These are phyloP conservation scores for Ceratorhiza oryzae-sativae DNA, from an alignment of 1,284 basidiomycete genomes.

Conservation along the genomic window DNA sequence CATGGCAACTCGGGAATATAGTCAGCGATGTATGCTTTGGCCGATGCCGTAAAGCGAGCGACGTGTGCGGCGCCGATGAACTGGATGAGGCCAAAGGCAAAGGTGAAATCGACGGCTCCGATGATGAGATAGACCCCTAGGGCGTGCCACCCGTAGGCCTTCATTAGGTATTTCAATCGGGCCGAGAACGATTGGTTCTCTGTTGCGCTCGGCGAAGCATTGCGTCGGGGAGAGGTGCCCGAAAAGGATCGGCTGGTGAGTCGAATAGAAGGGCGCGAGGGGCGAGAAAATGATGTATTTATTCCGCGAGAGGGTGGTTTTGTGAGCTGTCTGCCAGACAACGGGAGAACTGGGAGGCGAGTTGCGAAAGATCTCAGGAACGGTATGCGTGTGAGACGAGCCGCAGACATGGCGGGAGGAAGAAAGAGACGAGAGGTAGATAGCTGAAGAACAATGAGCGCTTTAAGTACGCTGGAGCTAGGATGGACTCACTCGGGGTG, in stretches of 20 bases:
- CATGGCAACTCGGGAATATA: conserved; percentile 47
- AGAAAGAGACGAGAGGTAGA: neutral
- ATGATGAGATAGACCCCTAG: conserved; percentile 83
- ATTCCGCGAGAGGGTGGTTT: conserved; percentile 11
- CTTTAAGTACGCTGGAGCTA: conserved; percentile 14
- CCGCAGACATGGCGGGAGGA: neutral
- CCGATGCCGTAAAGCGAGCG: conserved; percentile 66
- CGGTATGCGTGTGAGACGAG: conserved; percentile 32
- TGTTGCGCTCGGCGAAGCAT: conserved; percentile 43
- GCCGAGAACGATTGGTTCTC: conserved; percentile 60
- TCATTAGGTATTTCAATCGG: conserved; percentile 85
- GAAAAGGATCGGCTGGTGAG: conserved; percentile 28
- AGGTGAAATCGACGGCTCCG: conserved; percentile 75
- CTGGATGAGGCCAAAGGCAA: conserved; percentile 86
- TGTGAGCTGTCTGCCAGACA: conserved; percentile 45
- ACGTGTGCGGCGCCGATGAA: conserved; percentile 91
- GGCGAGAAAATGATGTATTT: conserved; percentile 16
- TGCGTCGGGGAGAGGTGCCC: conserved; percentile 38
- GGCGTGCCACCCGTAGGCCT: conserved; percentile 92
- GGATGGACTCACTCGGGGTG: conserved; percentile 2
- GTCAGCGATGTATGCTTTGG: conserved; percentile 57
- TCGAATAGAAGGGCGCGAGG: conserved; percentile 15
- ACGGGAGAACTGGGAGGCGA: conserved; percentile 53
- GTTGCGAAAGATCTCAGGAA: conserved; percentile 46
- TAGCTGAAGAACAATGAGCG: neutral